Base-by-base conservation (phyloP, 768 basidiomycete genomes). In the Multifurca ochricompacta region DNA sequence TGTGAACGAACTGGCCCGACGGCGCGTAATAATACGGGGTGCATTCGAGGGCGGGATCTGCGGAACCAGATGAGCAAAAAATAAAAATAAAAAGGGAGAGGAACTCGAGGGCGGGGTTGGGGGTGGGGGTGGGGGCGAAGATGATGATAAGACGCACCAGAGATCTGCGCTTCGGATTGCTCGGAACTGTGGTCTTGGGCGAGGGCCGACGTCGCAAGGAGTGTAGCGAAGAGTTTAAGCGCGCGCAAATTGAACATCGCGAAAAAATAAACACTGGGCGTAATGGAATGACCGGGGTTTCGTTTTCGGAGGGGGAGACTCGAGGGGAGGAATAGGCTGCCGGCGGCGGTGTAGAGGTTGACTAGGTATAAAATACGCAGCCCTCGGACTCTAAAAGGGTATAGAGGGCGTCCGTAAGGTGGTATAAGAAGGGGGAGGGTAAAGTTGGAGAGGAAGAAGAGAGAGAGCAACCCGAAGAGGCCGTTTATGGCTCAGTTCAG, bases 1-100 rank as follows among this genome's bases (percentile, higher is more conserved):
- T 48, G 16, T 18, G 3, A 8, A 52, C 6, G 27, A 19, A 7
- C 16, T 23, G 30, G 11, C 14, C 49, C n/a, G 16, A 8, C n/a
- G 58, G 46, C 4, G 60, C 25, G 49, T 59, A 59, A 6, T 25
- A 44, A 50, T 61, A 61, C 3, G 46, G 25, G 3, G 58, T 52
- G 47, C 60, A 61, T 19, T 59, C 60, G 3, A 8, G 11, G 31
- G n/a, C 30, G 19, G 58, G 53, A 23, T 61, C 60, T 60, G 32
- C 0, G 31, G 21, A 0, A 35, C 3, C 16, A 37, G 11, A 13
- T 27, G 16, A 21, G 41, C 3, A 9, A 3, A 1, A 13, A 14
- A n/a, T 41, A 18, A 21, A 18, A 0, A n/a, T 18, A 21, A 21
- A 25, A 4, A 6, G 18, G 4, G 21, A 23, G 2, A 5, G 9